phyloP scores from a whole-genome alignment of 208 protist species.

The Porcisia deanei region DNA sequence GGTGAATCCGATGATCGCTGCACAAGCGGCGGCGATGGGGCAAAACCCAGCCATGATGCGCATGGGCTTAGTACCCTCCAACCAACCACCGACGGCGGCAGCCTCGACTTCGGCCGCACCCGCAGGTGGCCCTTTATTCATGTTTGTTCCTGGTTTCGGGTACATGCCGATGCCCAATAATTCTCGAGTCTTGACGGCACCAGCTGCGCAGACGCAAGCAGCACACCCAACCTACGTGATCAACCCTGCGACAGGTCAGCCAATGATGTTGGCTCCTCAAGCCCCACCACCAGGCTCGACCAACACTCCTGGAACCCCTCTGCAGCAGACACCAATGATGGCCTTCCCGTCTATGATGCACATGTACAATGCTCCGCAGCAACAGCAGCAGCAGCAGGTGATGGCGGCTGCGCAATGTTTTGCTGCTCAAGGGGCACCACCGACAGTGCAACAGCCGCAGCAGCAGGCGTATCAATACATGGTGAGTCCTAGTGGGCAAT shows the following conservation, averaged over 20 bases:
- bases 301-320: constrained; percentile 16
- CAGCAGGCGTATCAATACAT: constrained; percentile 44
- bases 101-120: background rate
- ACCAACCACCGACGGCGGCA: background rate
- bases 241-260: constrained; percentile 30
- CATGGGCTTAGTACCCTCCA: constrained; percentile 26
- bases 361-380: constrained; percentile 24
- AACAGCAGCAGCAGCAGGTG: constrained; percentile 29
- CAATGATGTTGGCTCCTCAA: constrained; percentile 25
- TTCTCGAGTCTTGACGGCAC: constrained; percentile 12
- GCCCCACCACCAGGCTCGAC: background rate
- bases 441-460: constrained; percentile 28
- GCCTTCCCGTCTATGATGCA: constrained; percentile 19
- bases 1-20: constrained; percentile 13
- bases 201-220: constrained; percentile 1
- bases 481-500: constrained; percentile 36
- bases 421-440: constrained; percentile 21
- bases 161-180: constrained; percentile 26
- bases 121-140: constrained; percentile 16
- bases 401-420: constrained; percentile 23
- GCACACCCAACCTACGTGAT: constrained; percentile 30
- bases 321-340: constrained; percentile 28
- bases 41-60: constrained; percentile 14
- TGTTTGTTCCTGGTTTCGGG: constrained; percentile 32
- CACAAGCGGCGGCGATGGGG: constrained; percentile 14